phyloP scores from a whole-genome alignment of 2,329 filamentous ascomycete genomes.

The Penicillium polonicum region DNA sequence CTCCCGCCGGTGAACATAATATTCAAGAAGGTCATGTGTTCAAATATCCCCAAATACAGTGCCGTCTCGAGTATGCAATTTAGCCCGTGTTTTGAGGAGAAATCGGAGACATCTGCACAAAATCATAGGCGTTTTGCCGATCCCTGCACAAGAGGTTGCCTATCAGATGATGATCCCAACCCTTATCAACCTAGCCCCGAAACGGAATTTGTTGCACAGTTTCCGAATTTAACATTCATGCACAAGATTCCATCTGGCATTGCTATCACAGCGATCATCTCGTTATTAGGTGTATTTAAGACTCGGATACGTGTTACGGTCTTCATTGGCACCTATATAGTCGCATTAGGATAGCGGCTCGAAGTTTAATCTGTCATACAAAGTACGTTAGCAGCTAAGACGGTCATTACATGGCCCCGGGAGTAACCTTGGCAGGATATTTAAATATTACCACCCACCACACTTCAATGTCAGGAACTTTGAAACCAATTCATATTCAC shows the following conservation, averaged over 20 bases:
- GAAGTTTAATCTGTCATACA: neutral
- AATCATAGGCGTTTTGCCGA: neutral
- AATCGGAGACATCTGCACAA: too few species aligned
- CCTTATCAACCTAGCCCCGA: too few species aligned
- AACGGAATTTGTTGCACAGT: neutral
- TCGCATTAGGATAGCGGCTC: neutral
- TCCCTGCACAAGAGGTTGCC: neutral
- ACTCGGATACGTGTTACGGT: too few species aligned
- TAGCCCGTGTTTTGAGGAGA: too few species aligned
- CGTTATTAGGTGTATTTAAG: too few species aligned
- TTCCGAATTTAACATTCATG: neutral
- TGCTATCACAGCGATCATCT: neutral
- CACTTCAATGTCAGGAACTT: neutral
- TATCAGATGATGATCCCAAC: too few species aligned
- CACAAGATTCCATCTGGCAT: neutral
- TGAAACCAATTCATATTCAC: neutral
- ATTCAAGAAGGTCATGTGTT: neutral
- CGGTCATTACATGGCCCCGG: neutral
- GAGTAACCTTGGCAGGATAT: neutral
- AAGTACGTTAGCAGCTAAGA: neutral
- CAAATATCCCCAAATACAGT: neutral
- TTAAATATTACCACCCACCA: neutral
- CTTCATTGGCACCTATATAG: too few species aligned
- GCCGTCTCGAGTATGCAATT: neutral
- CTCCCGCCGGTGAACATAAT: too few species aligned